Conservation (phyloP, 2,329 filamentous ascomycete species). For the Neurospora sp. region DNA sequence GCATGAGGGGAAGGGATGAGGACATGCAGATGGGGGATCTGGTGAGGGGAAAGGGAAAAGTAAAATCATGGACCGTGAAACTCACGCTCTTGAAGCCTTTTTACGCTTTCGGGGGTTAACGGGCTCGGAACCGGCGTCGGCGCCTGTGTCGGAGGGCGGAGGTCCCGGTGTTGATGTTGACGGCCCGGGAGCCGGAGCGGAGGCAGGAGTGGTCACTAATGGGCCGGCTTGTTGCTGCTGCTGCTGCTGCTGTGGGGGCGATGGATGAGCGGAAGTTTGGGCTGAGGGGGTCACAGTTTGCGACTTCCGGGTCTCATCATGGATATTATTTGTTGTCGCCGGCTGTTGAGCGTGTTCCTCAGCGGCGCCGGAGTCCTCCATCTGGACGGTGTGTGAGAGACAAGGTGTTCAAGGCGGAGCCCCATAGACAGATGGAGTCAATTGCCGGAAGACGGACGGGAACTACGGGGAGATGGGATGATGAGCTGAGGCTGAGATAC, state of each 20-base stretch:
- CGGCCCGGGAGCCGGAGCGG: neutral
- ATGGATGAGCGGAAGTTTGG: neutral
- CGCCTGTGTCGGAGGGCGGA: slow-evolving; percentile 14
- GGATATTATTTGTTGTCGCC: neutral
- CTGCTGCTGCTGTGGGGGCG: neutral
- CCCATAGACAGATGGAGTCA: neutral
- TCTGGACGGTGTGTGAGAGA: neutral
- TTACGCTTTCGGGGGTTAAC: slow-evolving; percentile 26
- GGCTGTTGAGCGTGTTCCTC: neutral
- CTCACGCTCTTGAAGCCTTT: slow-evolving; percentile 27
- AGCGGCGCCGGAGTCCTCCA: neutral
- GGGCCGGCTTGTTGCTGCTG: neutral
- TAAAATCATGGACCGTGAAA: neutral
- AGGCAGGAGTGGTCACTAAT: neutral
- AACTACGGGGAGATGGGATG: neutral
- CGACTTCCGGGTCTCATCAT: neutral
- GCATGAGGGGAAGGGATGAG: no score
- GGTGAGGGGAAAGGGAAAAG: neutral
- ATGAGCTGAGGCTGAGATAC: neutral
- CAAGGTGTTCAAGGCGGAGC: neutral
- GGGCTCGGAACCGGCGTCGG: slow-evolving; percentile 18
- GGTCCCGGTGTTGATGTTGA: slow-evolving; percentile 3
- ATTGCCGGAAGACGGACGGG: neutral
- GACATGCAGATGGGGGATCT: no score
- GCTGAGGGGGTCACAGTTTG: neutral